A percentile compares a stretch with the other conserved stretches of the same genome.
Evolutionary conservation across 2,329 filamentous ascomycete species (phyloP).

Genomic region (Calonectria pseudoreteaudii): DNA sequence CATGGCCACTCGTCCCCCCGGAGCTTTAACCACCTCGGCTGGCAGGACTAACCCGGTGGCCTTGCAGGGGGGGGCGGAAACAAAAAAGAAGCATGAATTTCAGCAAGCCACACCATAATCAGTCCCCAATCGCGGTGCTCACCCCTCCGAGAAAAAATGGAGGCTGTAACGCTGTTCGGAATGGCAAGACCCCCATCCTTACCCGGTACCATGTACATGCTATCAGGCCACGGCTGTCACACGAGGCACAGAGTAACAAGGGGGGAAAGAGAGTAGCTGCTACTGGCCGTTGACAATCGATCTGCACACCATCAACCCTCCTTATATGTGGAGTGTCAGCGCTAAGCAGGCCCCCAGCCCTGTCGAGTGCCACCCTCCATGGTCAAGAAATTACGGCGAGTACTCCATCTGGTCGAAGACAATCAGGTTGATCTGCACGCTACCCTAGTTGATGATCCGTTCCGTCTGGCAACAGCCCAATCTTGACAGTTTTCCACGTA

Average conservation of each 20-base stretch:
- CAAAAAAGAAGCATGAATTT: constrained; percentile 5
- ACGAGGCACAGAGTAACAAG: not conserved
- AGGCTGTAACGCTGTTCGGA: not conserved
- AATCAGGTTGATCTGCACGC: not conserved
- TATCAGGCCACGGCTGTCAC: too few species aligned
- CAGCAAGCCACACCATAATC: not conserved
- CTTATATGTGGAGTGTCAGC: not conserved
- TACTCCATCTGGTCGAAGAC: not conserved
- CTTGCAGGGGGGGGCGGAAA: not conserved
- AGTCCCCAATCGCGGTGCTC: not conserved
- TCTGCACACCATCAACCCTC: not conserved
- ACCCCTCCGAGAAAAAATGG: not conserved
- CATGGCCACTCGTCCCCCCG: not conserved
- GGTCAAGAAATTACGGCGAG: constrained; percentile 1
- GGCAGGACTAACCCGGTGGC: not conserved
- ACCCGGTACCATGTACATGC: not conserved
- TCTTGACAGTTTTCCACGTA: not conserved
- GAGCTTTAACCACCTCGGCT: not conserved
- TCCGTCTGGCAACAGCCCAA: not conserved
- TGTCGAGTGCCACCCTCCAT: not conserved
- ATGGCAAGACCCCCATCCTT: not conserved
- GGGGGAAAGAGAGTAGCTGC: not conserved
- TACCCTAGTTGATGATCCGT: not conserved
- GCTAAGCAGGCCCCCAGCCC: not conserved
- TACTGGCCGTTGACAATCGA: not conserved